Evolutionary conservation across 2,329 filamentous ascomycete species (phyloP).

Genomic region (Saccharata proteae): DNA sequence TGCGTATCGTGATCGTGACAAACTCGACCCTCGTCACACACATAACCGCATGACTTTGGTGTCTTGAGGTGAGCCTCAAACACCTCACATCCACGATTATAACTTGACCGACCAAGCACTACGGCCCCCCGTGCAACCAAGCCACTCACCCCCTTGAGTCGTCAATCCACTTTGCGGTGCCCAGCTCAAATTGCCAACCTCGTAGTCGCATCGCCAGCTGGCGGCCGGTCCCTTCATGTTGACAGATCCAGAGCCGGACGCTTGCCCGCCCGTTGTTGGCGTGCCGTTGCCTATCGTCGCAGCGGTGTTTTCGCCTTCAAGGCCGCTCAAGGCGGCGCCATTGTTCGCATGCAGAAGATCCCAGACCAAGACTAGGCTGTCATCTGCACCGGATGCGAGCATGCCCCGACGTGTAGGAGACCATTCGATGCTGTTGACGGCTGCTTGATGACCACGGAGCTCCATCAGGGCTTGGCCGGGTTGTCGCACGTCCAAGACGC

Average conservation of each 20-base stretch:
- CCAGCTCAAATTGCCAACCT: constrained; percentile 77
- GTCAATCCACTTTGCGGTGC: constrained; percentile 58
- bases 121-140: constrained; percentile 68
- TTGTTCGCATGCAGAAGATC: constrained; percentile 65
- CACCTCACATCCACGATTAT: constrained; percentile 11
- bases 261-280: constrained; percentile 15
- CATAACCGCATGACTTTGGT: constrained; percentile 1
- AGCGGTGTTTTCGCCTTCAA: constrained; percentile 20
- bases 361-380: constrained; percentile 86
- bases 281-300: constrained; percentile 16
- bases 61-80: no score
- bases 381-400: constrained; percentile 82
- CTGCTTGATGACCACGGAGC: constrained; percentile 72
- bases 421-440: constrained; percentile 94
- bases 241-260: constrained; percentile 38
- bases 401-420: constrained; percentile 76
- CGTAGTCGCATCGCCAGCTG: constrained; percentile 76
- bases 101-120: constrained; percentile 67
- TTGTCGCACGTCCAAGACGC: constrained; percentile 91
- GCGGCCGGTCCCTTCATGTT: constrained; percentile 55
- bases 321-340: constrained; percentile 35
- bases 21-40: constrained; percentile 2
- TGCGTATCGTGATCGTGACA: constrained; percentile 8
- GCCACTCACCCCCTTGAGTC: constrained; percentile 65
- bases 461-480: constrained; percentile 91